A percentile compares a stretch with the other conserved stretches of the same genome.
Evolutionary conservation across 2,329 filamentous ascomycete genomes (phyloP).

Genomic region (Cytospora schulzeri): DNA sequence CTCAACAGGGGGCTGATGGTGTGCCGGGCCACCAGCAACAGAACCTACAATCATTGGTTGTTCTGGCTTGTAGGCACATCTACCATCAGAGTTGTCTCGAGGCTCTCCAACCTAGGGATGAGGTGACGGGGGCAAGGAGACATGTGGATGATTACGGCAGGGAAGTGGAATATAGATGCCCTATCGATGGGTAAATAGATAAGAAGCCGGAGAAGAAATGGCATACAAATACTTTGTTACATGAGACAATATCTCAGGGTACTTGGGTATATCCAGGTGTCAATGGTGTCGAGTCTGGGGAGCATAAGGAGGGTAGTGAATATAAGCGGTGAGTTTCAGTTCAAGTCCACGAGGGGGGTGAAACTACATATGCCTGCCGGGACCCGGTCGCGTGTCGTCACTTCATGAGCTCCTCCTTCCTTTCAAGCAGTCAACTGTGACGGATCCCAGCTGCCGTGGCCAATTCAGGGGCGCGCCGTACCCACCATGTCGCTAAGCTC

Average conservation of each 20-base stretch:
- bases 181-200: constrained; percentile 53
- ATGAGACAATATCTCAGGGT: neutral
- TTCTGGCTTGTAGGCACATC: constrained; percentile 71
- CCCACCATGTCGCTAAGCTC: constrained; percentile 35
- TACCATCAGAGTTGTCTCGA: constrained; percentile 73
- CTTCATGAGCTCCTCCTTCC: neutral
- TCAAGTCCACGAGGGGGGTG: neutral
- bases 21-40: constrained; percentile 45
- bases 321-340: neutral
- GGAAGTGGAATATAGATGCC: constrained; percentile 56
- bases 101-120: constrained; percentile 56
- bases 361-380: neutral
- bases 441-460: neutral
- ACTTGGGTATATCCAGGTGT: neutral
- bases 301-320: neutral
- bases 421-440: neutral
- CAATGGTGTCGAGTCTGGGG: neutral
- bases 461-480: neutral
- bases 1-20: constrained; percentile 41
- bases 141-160: constrained; percentile 46
- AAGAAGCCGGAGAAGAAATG: neutral
- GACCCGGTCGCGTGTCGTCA: neutral
- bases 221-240: neutral
- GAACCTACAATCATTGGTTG: constrained; percentile 64
- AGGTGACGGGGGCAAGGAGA: constrained; percentile 42